Percentiles rank a stretch among this genome's conserved stretches.
Evolutionary conservation across 257 asterid genomes (phyloP).

Genomic region (Rehmannia glutinosa): DNA sequence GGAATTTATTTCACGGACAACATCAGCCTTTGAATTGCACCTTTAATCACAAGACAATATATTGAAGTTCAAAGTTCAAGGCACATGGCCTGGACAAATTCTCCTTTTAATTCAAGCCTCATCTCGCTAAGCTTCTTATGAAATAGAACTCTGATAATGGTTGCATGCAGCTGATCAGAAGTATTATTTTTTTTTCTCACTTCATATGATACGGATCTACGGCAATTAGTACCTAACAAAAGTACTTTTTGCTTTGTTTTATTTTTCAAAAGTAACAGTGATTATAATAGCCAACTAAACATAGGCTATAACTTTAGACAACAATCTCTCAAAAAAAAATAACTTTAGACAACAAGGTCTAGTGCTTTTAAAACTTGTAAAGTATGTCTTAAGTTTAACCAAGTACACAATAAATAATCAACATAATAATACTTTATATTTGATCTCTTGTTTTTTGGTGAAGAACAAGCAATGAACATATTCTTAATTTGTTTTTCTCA

Average conservation of each 20-base stretch:
- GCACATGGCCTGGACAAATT: conserved; percentile 19
- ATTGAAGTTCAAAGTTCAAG: not conserved
- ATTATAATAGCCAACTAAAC: not conserved
- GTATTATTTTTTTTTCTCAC: not conserved
- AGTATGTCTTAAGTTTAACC: conserved; percentile 12
- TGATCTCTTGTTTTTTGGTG: not conserved
- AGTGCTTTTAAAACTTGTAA: not conserved
- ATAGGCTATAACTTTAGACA: not conserved
- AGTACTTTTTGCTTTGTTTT: not conserved
- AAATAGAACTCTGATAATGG: not conserved
- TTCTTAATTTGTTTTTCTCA: not conserved
- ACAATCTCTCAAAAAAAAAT: no score
- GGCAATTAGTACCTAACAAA: conserved; percentile 21
- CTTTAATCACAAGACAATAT: no score
- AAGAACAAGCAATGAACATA: conserved; percentile 4
- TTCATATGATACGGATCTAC: conserved; percentile 25
- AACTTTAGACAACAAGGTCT: conserved; percentile 9
- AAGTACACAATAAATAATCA: not conserved
- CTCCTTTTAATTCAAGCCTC: not conserved
- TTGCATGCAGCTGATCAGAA: not conserved
- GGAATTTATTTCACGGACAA: no score
- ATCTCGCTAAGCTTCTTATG: not conserved
- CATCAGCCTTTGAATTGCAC: no score
- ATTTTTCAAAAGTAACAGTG: conserved; percentile 9
- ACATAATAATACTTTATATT: not conserved